Evolutionary conservation across 257 asterid species (phyloP), one percentile per base, ranked within the genome.

Genomic region (Jacaranda mimosifolia): DNA sequence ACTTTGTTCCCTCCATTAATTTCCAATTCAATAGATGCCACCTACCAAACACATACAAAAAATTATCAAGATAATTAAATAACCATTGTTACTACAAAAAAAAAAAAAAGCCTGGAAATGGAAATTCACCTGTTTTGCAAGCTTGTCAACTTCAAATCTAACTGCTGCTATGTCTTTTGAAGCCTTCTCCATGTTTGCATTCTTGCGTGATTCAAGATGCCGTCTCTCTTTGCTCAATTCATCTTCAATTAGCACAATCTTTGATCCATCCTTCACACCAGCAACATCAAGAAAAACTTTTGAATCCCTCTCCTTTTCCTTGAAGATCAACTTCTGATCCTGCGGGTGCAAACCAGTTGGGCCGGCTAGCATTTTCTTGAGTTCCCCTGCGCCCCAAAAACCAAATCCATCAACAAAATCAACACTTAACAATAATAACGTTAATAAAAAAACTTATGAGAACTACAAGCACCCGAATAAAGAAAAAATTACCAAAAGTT

Each of bases 181-280:
- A 18, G 92, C 86, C 67, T 70, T 80, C 64, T 87, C 94, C 89
- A 87, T 84, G 49, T 80, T 84, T 4, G 92, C 89, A 68, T 67
- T 80, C 63, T 71, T 91, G 42, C 82, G 66, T 10, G 86, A 84
- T 73, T 90, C 92, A 14, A 87, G 32, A 49, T 9, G 59, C 42
- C 88, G 62, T 55, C 73, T 87, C 80, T 87, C 94, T 66, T 11
- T 76, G 77, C 90, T 82, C 49, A 85, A 10, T 19, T 84, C 91
- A 60, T 89, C 92, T 71, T 89, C 96, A 70, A 83, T 15, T 35
- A 91, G 10, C 7, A 83, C 81, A 48, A 89, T 64, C 72, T 87
- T 91, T 60, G 94, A 91, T 53, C 94, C 92, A 67, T 87, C 74
- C 53, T 83, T 89, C 51, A 89, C 87, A 10, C 96, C 96, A 67